phyloP scores from a whole-genome alignment of 805 yeast genomes.

The Brettanomyces custersianus region DNA sequence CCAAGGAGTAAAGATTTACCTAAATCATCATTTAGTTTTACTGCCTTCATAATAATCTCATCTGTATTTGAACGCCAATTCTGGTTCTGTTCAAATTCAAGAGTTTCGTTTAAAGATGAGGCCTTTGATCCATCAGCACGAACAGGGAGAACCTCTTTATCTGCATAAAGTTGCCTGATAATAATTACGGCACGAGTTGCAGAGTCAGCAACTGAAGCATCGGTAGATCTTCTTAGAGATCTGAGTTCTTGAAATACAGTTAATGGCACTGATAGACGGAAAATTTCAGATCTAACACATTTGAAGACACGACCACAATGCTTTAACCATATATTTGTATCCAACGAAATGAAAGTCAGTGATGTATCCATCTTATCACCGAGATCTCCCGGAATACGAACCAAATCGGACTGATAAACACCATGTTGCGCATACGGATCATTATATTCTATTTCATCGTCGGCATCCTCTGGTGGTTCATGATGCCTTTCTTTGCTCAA shows the following conservation, averaged over 20 bases:
- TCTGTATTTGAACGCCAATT: slow-evolving; percentile 69
- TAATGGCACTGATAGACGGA: slow-evolving; percentile 57
- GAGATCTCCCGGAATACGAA: slow-evolving; percentile 34
- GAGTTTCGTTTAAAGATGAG: slow-evolving; percentile 57
- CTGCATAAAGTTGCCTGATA: slow-evolving; percentile 53
- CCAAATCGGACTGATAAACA: slow-evolving; percentile 8
- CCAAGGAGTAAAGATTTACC: slow-evolving; percentile 22
- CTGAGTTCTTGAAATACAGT: slow-evolving; percentile 73
- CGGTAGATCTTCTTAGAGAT: slow-evolving; percentile 60
- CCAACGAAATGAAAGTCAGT: slow-evolving; percentile 53
- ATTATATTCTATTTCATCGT: slow-evolving; percentile 4
- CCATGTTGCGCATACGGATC: slow-evolving; percentile 3
- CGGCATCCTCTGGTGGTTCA: slow-evolving; percentile 5
- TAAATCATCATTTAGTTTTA: slow-evolving; percentile 26
- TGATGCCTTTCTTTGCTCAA: slow-evolving; percentile 14
- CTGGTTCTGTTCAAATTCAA: slow-evolving; percentile 65
- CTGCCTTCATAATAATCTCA: slow-evolving; percentile 51
- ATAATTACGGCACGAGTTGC: slow-evolving; percentile 76
- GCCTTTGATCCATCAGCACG: slow-evolving; percentile 66
- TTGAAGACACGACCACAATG: slow-evolving; percentile 73
- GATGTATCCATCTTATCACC: slow-evolving; percentile 50
- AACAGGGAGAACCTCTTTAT: slow-evolving; percentile 47
- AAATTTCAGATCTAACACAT: slow-evolving; percentile 49
- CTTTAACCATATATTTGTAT: slow-evolving; percentile 74
- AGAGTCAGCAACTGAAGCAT: slow-evolving; percentile 66